Conservation (phyloP, 495 filamentous ascomycete genomes). For the Lasiosphaeris hirsuta region DNA sequence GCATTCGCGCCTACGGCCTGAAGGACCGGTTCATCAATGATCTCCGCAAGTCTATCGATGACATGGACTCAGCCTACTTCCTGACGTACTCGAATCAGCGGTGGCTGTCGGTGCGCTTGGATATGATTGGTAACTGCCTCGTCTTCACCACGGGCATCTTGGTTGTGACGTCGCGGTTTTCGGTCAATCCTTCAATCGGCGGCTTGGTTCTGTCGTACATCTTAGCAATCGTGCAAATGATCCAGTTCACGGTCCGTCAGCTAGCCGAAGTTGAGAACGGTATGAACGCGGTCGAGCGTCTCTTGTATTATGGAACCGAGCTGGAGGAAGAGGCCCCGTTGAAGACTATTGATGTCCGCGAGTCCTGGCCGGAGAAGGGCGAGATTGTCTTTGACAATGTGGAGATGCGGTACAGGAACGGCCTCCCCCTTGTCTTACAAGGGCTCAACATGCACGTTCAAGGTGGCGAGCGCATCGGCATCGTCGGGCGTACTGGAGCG, state of each 20-base stretch:
- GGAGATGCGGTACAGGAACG: constrained; percentile 84
- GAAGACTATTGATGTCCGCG: constrained; percentile 62
- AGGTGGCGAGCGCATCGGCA: constrained; percentile 87
- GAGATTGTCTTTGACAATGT: constrained; percentile 82
- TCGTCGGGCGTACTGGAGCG: constrained; percentile 90
- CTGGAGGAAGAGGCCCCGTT: constrained; percentile 87
- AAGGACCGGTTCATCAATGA: constrained; percentile 66
- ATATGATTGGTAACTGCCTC: constrained; percentile 73
- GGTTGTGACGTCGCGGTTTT: constrained; percentile 91
- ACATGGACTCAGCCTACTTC: constrained; percentile 92
- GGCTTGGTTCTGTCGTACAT: constrained; percentile 92
- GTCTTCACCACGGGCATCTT: constrained; percentile 87
- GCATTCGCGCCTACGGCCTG: constrained; percentile 85
- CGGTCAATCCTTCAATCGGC: constrained; percentile 75
- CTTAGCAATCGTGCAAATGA: constrained; percentile 89
- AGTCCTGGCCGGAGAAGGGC: constrained; percentile 78
- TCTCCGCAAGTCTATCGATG: constrained; percentile 69
- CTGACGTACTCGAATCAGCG: constrained; percentile 91
- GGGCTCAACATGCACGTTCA: constrained; percentile 71
- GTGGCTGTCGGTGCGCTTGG: constrained; percentile 83
- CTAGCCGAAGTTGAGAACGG: constrained; percentile 95
- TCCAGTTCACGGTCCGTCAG: constrained; percentile 92
- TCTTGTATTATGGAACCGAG: constrained; percentile 85
- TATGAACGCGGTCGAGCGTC: constrained; percentile 93
- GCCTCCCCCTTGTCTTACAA: constrained; percentile 79